Evolutionary conservation across 202 grass and related monocot species (phyloP).

Genomic region (Alloteropsis angusta): DNA sequence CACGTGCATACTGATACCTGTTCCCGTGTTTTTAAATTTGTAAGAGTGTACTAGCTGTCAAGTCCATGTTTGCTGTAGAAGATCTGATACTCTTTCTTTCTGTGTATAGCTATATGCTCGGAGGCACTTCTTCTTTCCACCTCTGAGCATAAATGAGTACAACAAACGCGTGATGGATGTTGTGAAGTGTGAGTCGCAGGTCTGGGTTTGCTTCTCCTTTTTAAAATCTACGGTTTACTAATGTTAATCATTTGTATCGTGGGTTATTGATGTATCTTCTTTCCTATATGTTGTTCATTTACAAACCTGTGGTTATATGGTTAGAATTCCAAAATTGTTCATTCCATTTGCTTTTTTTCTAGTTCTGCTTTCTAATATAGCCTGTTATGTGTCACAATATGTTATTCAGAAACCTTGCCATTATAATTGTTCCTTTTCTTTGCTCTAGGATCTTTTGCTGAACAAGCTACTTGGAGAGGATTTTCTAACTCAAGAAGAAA

Average conservation of each 20-base stretch:
- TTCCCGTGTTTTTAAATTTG: neutral
- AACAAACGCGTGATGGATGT: slow-evolving; percentile 92
- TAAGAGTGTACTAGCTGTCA: neutral
- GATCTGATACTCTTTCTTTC: slow-evolving; percentile 3
- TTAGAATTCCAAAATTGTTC: neutral
- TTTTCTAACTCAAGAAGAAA: slow-evolving; percentile 91
- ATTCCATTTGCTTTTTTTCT: neutral
- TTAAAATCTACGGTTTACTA: neutral
- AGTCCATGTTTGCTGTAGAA: neutral
- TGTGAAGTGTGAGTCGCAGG: slow-evolving; percentile 92
- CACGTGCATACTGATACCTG: neutral
- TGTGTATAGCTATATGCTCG: slow-evolving; percentile 79
- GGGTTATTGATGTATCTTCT: neutral
- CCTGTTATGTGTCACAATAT: neutral
- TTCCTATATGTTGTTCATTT: neutral
- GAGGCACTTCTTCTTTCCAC: slow-evolving; percentile 88
- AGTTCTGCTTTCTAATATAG: neutral
- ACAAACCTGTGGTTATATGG: neutral
- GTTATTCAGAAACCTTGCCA: neutral
- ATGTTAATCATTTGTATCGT: neutral
- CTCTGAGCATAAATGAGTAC: slow-evolving; percentile 92
- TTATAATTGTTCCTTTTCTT: neutral
- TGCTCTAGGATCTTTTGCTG: slow-evolving; percentile 70
- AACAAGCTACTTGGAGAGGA: slow-evolving; percentile 88
- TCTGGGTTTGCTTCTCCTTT: slow-evolving; percentile 21